Conservation (phyloP, 2,329 filamentous ascomycete genomes). For the Colletotrichum sp. region DNA sequence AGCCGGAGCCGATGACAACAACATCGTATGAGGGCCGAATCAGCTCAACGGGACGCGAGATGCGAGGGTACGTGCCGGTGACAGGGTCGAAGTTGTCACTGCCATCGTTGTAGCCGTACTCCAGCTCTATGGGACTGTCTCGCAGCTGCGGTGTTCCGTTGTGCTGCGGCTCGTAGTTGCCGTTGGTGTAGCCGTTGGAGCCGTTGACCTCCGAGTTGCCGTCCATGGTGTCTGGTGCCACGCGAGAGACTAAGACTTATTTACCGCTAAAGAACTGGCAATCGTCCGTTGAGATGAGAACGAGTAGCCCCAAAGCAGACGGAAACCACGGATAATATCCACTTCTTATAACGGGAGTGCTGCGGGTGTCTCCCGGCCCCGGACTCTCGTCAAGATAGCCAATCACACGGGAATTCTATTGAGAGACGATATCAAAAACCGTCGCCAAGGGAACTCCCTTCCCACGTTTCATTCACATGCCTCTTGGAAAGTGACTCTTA, state of each 20-base stretch:
- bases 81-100: neutral
- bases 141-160: neutral
- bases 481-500: neutral
- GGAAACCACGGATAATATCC: neutral
- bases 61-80: constrained; percentile 32
- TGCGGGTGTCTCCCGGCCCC: neutral
- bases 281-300: neutral
- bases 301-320: neutral
- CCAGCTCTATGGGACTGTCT: neutral
- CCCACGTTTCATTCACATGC: neutral
- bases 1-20: constrained; percentile 54
- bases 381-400: neutral
- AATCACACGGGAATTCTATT: neutral
- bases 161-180: neutral
- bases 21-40: constrained; percentile 48
- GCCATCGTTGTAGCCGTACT: neutral
- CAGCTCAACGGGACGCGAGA: constrained; percentile 40
- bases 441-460: neutral
- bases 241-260: too few species aligned
- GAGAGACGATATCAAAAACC: neutral
- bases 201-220: neutral
- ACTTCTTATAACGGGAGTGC: neutral
- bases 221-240: neutral
- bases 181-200: constrained; percentile 3
- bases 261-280: neutral